Evolutionary conservation across 768 basidiomycete genomes (phyloP).

Genomic region (Naematelia encephala): DNA sequence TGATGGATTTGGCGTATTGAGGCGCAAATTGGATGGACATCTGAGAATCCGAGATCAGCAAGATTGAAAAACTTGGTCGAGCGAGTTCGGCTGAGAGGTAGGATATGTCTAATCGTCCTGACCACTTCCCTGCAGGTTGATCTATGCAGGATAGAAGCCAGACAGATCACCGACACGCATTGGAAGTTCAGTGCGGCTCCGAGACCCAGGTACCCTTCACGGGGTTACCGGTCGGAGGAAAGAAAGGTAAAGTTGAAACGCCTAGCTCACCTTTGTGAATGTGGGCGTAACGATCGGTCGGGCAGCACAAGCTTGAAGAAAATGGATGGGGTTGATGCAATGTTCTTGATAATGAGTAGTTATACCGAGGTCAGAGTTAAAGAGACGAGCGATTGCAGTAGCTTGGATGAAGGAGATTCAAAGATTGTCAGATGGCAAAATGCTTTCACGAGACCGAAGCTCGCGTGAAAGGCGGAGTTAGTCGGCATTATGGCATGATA

Average conservation of each 20-base stretch:
- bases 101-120: too few species aligned
- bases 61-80: too few species aligned
- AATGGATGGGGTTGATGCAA: too few species aligned
- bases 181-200: neutral
- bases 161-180: neutral
- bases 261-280: neutral
- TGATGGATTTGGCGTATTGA: conserved; percentile 50
- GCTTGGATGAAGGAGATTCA: neutral
- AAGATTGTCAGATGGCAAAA: neutral
- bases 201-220: neutral
- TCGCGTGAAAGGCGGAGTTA: neutral
- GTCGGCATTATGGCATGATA: neutral
- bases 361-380: too few species aligned
- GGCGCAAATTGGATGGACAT: conserved; percentile 52
- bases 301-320: too few species aligned
- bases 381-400: neutral
- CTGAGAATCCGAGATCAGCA: conserved; percentile 11
- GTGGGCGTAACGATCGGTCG: too few species aligned
- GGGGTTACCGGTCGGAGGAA: neutral
- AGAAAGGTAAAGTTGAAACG: neutral
- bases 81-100: neutral
- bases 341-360: too few species aligned
- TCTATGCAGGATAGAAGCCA: too few species aligned
- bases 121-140: too few species aligned
- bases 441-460: neutral